Evolutionary conservation across 768 basidiomycete species (phyloP), one percentile per base, ranked within the genome.

Genomic region (Russula earlei): DNA sequence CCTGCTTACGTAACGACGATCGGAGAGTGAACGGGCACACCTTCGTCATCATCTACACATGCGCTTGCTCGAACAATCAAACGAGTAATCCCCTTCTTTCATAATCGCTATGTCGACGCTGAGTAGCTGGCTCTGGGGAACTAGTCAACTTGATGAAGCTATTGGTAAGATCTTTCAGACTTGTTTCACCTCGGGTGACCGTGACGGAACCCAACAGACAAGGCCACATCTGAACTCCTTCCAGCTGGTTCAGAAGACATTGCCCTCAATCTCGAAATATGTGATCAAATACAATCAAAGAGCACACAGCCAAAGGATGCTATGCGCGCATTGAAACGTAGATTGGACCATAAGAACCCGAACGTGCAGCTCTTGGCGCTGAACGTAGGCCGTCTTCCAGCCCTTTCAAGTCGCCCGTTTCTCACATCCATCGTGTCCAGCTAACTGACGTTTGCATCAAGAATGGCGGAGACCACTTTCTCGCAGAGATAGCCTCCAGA

Each of bases 261-360:
- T 37, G 91, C 92, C 9, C 77, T 92, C 61, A 87, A 87, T 65
- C 87, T 99, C 56, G 92, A 97, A 68, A 91, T 97, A 75, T 92
- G 91, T 62, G 96, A 99, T 71, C 87, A 94, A 70, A 93, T 99
- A 67, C 83, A 93, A 52, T 91, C 91, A 6, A 94, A 95, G 74
- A 81, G 87, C 40, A 85, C 86, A 0, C 79, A 81, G 17, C 84
- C 94, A 17, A 87, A 87, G 71, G 83, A 87, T 58, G 87, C 95
- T 4, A 88, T 93, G 84, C 85, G 85, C 55, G 82, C 86, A 19
- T 75, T 99, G 66, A 92, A 92, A 71, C 80, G 84, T 24, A 80
- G 94, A 48, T 74, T 98, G 48, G 84, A 85, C 65, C 90, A 95
- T 72, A 89, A 87, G 80, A 99, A 99, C 69, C 93, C 92, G 0